Percentiles rank a stretch among this genome's conserved stretches.
These are phyloP conservation scores for Ilex aquifolium DNA, from an alignment of 257 asterid species.

Conservation along the genomic window DNA sequence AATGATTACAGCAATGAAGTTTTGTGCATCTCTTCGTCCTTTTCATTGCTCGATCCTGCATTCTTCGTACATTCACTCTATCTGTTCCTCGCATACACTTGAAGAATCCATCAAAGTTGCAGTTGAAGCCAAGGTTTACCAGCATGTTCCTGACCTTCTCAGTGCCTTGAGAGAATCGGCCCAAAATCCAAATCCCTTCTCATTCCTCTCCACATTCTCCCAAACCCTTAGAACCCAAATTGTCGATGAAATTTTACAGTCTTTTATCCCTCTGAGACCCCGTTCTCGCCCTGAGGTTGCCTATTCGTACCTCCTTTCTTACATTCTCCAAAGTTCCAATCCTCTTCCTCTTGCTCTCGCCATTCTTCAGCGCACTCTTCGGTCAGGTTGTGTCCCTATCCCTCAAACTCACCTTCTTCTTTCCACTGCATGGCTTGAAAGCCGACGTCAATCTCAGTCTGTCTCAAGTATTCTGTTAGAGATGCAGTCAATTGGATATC, in stretches of 20 bases:
- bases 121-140: slow-evolving; percentile 46
- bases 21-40: slow-evolving; percentile 1
- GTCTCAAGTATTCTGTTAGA: slow-evolving; percentile 37
- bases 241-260: slow-evolving; percentile 54
- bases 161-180: slow-evolving; percentile 18
- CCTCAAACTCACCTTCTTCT: slow-evolving; percentile 60
- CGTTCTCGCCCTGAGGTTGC: slow-evolving; percentile 40
- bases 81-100: slow-evolving; percentile 25
- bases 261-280: slow-evolving; percentile 56
- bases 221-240: slow-evolving; percentile 24
- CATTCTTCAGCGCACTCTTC: slow-evolving; percentile 59
- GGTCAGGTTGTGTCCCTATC: slow-evolving; percentile 67
- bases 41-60: slow-evolving; percentile 13
- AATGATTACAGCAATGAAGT: slow-evolving; percentile 9
- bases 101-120: slow-evolving; percentile 48
- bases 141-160: slow-evolving; percentile 51
- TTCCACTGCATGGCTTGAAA: slow-evolving; percentile 54
- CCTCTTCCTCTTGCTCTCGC: slow-evolving; percentile 67
- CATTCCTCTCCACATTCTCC: slow-evolving; percentile 45
- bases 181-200: slow-evolving; percentile 55
- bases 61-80: slow-evolving; percentile 19
- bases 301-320: slow-evolving; percentile 59
- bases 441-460: slow-evolving; percentile 21
- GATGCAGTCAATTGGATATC: slow-evolving; percentile 60
- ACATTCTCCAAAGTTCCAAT: slow-evolving; percentile 40